Percentiles rank a stretch among this genome's conserved stretches.
phyloP scores from a whole-genome alignment of 768 basidiomycete species.

The Scleroderma citrinum region DNA sequence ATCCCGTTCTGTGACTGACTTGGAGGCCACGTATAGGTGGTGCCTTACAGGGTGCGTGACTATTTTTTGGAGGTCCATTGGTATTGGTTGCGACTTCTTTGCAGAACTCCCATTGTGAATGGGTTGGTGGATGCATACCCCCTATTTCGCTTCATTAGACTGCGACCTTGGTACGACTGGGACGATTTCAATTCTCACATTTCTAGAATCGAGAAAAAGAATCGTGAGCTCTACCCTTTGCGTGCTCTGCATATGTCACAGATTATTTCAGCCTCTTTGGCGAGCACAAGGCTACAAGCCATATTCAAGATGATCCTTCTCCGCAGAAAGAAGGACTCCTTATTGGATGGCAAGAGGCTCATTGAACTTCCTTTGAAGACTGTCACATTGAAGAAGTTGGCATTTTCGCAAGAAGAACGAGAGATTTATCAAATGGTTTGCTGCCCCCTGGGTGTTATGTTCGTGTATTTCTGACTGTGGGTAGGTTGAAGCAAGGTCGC shows the following conservation, averaged over 20 bases:
- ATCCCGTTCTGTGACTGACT: constrained; percentile 49
- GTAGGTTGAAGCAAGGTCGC: constrained; percentile 49
- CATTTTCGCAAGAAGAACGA: constrained; percentile 57
- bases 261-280: constrained; percentile 37
- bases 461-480: not conserved
- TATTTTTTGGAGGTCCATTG: constrained; percentile 1
- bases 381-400: constrained; percentile 43
- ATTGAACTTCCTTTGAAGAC: constrained; percentile 58
- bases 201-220: constrained; percentile 38
- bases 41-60: constrained; percentile 52
- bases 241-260: not conserved
- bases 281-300: constrained; percentile 53
- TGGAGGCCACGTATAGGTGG: constrained; percentile 56
- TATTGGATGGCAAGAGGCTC: constrained; percentile 62
- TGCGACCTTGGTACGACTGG: constrained; percentile 39
- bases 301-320: constrained; percentile 49
- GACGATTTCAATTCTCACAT: constrained; percentile 31
- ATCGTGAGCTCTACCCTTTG: constrained; percentile 33
- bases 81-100: not conserved
- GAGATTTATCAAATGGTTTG: constrained; percentile 54
- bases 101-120: constrained; percentile 62
- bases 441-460: not conserved
- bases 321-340: constrained; percentile 57
- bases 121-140: constrained; percentile 48
- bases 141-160: constrained; percentile 35